Conservation (phyloP, 441 rosid genomes). For the Viola pubescens region DNA sequence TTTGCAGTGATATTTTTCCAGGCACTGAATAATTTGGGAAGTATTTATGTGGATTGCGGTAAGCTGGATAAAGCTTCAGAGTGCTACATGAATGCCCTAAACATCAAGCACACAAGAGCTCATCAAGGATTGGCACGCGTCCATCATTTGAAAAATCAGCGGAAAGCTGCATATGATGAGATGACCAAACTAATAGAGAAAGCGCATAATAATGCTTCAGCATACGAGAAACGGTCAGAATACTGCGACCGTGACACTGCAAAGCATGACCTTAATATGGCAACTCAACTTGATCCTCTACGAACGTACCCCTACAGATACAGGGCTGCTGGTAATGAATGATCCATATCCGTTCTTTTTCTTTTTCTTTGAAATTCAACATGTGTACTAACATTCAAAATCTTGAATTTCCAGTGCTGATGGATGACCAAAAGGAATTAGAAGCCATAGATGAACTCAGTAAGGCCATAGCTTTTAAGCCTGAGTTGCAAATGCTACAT, state of each 20-base stretch:
- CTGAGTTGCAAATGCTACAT: constrained; percentile 80
- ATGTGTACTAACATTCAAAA: constrained; percentile 15
- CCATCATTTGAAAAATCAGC: constrained; percentile 63
- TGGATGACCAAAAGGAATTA: constrained; percentile 86
- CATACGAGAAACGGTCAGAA: constrained; percentile 89
- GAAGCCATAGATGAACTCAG: constrained; percentile 85
- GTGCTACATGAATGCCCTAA: constrained; percentile 80
- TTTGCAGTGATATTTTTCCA: constrained; percentile 17
- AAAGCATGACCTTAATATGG: constrained; percentile 66
- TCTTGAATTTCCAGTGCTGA: constrained; percentile 45
- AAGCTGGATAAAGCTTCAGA: constrained; percentile 85
- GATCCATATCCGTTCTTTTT: background rate
- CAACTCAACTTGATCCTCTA: constrained; percentile 76
- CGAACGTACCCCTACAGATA: constrained; percentile 95
- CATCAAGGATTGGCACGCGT: constrained; percentile 96
- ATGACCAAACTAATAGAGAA: constrained; percentile 89
- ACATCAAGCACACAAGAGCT: constrained; percentile 90
- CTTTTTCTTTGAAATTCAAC: background rate
- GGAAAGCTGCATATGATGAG: constrained; percentile 83
- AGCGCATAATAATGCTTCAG: constrained; percentile 79
- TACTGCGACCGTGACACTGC: constrained; percentile 93
- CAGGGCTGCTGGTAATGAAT: constrained; percentile 73
- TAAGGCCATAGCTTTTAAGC: constrained; percentile 67
- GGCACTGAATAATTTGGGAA: constrained; percentile 92
- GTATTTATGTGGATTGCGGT: constrained; percentile 74